A percentile compares a stretch with the other conserved stretches of the same genome.
These are phyloP conservation scores for Schizopora paradoxa DNA, from an alignment of 1,284 basidiomycete genomes.

Conservation along the genomic window DNA sequence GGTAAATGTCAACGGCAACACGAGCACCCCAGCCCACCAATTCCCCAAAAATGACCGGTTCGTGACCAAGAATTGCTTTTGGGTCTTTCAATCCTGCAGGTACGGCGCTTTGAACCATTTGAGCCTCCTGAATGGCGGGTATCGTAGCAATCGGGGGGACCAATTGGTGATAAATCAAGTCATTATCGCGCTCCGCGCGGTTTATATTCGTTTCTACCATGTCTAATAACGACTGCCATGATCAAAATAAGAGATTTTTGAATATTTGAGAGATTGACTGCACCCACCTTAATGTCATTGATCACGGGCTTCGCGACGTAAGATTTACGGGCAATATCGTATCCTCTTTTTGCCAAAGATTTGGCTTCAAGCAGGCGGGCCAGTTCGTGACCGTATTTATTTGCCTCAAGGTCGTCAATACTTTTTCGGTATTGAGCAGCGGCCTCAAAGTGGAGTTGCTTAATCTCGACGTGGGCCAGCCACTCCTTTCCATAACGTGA, in stretches of 20 bases:
- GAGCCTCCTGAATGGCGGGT: conserved; percentile 57
- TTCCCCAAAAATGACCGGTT: conserved; percentile 66
- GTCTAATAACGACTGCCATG: conserved; percentile 53
- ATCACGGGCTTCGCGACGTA: conserved; percentile 58
- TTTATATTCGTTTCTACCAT: conserved; percentile 65
- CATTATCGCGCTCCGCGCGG: conserved; percentile 88
- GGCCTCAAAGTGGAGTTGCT: conserved; percentile 83
- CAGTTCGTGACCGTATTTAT: conserved; percentile 83
- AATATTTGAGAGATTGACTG: neutral
- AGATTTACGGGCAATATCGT: conserved; percentile 64
- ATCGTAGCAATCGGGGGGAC: conserved; percentile 74
- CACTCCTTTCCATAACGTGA: conserved; percentile 52
- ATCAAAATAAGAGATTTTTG: conserved; percentile 1
- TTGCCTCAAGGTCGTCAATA: conserved; percentile 84
- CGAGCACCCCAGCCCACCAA: conserved; percentile 87
- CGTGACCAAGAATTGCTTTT: conserved; percentile 40
- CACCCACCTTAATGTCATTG: conserved; percentile 69
- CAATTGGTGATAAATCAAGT: conserved; percentile 91
- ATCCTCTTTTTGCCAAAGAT: conserved; percentile 64
- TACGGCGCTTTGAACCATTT: conserved; percentile 63
- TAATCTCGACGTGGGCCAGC: conserved; percentile 79
- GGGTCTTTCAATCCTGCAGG: conserved; percentile 65
- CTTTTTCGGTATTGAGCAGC: conserved; percentile 89
- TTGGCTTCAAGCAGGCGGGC: conserved; percentile 69
- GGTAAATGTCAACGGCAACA: conserved; percentile 86